Conservation (phyloP, 768 basidiomycete genomes). For the Kwoniella botswanensis region DNA sequence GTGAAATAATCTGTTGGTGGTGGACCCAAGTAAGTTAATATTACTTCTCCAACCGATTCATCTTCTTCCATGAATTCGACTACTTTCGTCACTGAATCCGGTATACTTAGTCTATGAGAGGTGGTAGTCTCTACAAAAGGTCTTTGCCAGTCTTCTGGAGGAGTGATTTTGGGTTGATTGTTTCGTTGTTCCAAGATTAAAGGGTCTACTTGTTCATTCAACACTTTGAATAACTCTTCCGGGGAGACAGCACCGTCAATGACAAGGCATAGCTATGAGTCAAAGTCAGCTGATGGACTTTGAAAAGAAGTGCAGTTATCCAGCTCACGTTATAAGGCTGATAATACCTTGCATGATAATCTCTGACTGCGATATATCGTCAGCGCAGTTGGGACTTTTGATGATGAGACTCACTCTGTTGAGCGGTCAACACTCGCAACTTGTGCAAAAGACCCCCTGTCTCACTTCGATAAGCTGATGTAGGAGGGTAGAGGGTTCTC, state of each 20-base stretch:
- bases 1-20: conserved; percentile 38
- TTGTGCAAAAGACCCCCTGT: conserved; percentile 96
- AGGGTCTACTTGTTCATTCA: conserved; percentile 84
- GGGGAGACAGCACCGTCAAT: conserved; percentile 84
- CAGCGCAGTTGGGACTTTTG: neutral
- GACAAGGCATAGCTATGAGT: conserved; percentile 66
- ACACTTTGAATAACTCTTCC: conserved; percentile 75
- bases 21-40: conserved; percentile 78
- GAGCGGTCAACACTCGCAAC: conserved; percentile 77
- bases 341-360: conserved; percentile 88
- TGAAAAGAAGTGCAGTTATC: neutral
- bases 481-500: conserved; percentile 75
- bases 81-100: conserved; percentile 64
- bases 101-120: conserved; percentile 59
- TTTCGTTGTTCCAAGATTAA: conserved; percentile 74
- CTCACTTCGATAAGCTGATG: conserved; percentile 91
- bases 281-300: conserved; percentile 2
- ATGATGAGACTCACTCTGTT: conserved; percentile 71
- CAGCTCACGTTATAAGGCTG: conserved; percentile 77
- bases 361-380: conserved; percentile 66
- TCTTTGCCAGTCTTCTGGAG: conserved; percentile 83
- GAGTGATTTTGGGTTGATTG: conserved; percentile 30
- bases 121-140: conserved; percentile 90
- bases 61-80: conserved; percentile 97
- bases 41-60: conserved; percentile 82